Evolutionary conservation across 2,329 filamentous ascomycete genomes (phyloP), one percentile per base, ranked within the genome.

Genomic region (Chaetothyriales sp.): DNA sequence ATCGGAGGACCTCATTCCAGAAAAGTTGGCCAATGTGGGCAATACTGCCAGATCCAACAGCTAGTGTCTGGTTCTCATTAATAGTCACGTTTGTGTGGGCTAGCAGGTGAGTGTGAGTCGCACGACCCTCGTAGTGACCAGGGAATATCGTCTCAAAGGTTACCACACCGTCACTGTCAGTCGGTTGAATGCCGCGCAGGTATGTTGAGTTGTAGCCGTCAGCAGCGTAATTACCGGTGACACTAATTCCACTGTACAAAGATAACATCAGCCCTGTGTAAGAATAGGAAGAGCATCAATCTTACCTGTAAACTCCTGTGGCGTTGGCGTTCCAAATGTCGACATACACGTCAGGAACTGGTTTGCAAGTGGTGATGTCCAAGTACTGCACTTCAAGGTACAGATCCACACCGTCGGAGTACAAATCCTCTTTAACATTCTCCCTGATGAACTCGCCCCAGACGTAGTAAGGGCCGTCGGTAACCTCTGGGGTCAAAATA

Each of bases 21-120:
- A 80, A 84, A 48, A 81, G 62, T 63, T 85, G 81, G n/a, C 81
- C 80, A 40, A 83, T 72, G 66, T 85, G 80, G 5, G 75, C 73
- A 55, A 77, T 72, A 52, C 77, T 76, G 50, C 74, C 76, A 61
- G 75, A 79, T 13, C 13, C 33, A 64, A 73, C 74, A 56, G 77
- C 71, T 52, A 77, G 76, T 50, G 74, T 76, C 46, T 68, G 58
- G 22, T 52, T 48, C 5, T 70, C 61, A n/a, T 18, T 48, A 28
- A 70, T 61, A 1, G 48, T 54, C 28, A 18, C 45, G 10, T 63
- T 64, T 13, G 22, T 50, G 60, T 68, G 67, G 9, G 65, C 62
- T 25, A 68, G 58, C 4, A 69, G 60, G 51, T 67, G 66, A 44
- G 67, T 67, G 50, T 68, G 66, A 15, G 62, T 65, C 5, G 64